Percentiles rank a stretch among this genome's conserved stretches.
phyloP scores from a whole-genome alignment of 352 stramenopile genomes.

The Peronospora tabacina region DNA sequence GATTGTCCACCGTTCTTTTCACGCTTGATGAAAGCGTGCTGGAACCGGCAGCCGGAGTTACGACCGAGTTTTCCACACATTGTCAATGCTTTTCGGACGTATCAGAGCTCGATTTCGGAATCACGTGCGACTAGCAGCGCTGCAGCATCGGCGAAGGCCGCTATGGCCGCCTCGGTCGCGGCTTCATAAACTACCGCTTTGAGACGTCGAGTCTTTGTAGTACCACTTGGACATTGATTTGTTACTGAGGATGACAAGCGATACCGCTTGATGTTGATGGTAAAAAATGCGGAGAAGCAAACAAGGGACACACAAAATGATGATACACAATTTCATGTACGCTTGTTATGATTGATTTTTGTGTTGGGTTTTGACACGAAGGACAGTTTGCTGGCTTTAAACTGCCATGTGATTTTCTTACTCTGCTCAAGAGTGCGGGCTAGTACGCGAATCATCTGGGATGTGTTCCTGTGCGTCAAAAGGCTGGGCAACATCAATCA shows the following conservation, averaged over 20 bases:
- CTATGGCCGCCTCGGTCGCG: conserved; percentile 36
- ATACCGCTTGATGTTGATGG: conserved; percentile 16
- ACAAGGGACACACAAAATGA: conserved; percentile 16
- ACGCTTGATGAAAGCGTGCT: conserved; percentile 65
- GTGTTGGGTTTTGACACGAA: background rate
- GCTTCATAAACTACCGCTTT: conserved; percentile 23
- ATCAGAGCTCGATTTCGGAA: conserved; percentile 43
- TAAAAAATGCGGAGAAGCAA: conserved; percentile 10
- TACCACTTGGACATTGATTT: conserved; percentile 8
- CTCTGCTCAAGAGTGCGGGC: too few relatives aligned
- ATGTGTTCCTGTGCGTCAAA: too few relatives aligned
- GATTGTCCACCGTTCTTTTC: conserved; percentile 64
- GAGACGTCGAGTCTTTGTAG: conserved; percentile 5
- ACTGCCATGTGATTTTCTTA: background rate
- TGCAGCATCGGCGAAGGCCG: conserved; percentile 32
- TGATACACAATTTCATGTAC: conserved; percentile 25
- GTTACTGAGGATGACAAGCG: conserved; percentile 7
- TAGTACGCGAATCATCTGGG: too few relatives aligned
- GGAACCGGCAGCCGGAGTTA: conserved; percentile 61
- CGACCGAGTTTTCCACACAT: conserved; percentile 63
- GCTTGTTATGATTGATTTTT: background rate
- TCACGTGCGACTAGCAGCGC: conserved; percentile 34
- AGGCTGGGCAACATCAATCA: too few relatives aligned
- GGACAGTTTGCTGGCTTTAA: background rate
- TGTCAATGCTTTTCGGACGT: conserved; percentile 55